Evolutionary conservation across 805 yeast genomes (phyloP), one percentile per base, ranked within the genome.

Genomic region (Pichia nanzhaoensis): DNA sequence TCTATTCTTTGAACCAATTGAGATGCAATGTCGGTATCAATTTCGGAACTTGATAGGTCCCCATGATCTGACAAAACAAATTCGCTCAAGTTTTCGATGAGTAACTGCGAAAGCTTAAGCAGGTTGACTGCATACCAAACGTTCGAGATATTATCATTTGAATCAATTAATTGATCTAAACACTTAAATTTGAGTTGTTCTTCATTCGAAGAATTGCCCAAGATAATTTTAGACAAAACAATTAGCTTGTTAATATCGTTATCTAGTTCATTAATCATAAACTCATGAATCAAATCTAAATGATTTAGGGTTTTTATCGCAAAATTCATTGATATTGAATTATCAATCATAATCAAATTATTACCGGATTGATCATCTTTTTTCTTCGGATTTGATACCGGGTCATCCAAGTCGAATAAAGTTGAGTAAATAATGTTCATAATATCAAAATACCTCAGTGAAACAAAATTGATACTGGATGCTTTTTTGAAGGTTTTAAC

Each of bases 1-100:
- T 69, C 55, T 2, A 76, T 48, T 18, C 59, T 60, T 1, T 53
- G 43, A 30, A 69, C 61, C 0, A 74, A 56, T 20, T 63, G 58
- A 7, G 57, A 48, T 9, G 63, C 61, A 14, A 64, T 45, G 32
- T 55, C 61, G 12, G 30, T 41, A 19, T 34, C 40, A 10, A 45
- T 34, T 28, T 41, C 32, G 1, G 58, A 52, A 2, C 52, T 54
- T 5, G 57, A 51, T 6, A 56, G 20, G 4, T 53, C 57, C 21
- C 59, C 64, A 30, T 59, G 60, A 40, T 59, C 61, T 8, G 65
- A 57, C 24, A 59, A 45, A 13, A 66, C 46, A 37, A 56, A 66
- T 45, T 66, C 63, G 34, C 59, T 65, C 22, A 66, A 50, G 34
- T 58, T 57, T 5, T 48, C 50, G 14, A 64, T 51, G 3, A 65